Evolutionary conservation across 2,329 filamentous ascomycete species (phyloP).

Genomic region (Alternaria viburni): DNA sequence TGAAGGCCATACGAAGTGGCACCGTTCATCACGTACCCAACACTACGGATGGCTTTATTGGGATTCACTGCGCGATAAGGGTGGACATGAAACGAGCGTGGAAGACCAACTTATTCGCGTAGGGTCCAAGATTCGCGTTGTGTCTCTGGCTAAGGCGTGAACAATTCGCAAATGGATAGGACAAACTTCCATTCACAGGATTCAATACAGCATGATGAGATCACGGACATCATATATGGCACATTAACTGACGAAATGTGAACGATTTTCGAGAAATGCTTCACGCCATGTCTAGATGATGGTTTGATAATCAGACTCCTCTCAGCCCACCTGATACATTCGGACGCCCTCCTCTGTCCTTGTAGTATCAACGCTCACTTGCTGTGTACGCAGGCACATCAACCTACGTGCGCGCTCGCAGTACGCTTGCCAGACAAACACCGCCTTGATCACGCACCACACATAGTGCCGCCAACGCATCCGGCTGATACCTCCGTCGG

Average conservation of each 20-base stretch:
- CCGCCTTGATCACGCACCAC: background rate
- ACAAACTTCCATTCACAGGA: background rate
- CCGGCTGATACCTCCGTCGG: background rate
- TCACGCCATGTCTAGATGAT: background rate
- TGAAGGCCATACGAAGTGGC: background rate
- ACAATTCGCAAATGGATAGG: background rate
- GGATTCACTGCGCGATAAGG: background rate
- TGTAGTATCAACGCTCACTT: background rate
- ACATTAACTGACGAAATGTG: background rate
- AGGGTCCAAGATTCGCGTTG: background rate
- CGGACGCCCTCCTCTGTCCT: background rate
- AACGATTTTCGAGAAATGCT: background rate
- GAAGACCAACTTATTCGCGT: background rate
- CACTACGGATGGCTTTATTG: background rate
- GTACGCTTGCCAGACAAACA: slow-evolving; percentile 6
- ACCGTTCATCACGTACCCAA: background rate
- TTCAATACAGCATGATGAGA: background rate
- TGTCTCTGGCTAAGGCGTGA: background rate
- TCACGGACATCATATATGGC: background rate
- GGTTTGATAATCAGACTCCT: background rate
- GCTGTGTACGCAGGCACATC: background rate
- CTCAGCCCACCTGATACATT: background rate
- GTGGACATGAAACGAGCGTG: background rate
- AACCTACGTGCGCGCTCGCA: background rate
- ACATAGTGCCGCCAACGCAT: background rate